A percentile compares a stretch with the other conserved stretches of the same genome.
Evolutionary conservation across 345 rosid genomes (phyloP).

Genomic region (Pistacia atlantica): DNA sequence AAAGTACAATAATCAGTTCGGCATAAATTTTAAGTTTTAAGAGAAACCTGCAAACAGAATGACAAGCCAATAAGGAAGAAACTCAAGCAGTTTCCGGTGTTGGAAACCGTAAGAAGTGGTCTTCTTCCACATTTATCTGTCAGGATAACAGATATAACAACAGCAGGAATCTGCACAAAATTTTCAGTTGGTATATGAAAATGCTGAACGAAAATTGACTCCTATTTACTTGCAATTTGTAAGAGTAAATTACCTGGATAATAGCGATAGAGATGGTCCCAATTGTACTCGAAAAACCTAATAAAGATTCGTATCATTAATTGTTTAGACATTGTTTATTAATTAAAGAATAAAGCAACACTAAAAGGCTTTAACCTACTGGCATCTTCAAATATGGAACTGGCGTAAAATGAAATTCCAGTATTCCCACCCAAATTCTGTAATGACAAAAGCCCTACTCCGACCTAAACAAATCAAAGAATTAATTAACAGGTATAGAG

Average conservation of each 20-base stretch:
- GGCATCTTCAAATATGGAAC: conserved; percentile 48
- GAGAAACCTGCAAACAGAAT: conserved; percentile 40
- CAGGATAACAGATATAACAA: conserved; percentile 10
- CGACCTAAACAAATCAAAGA: conserved; percentile 34
- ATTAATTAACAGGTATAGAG: too few species aligned
- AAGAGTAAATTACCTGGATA: conserved; percentile 16
- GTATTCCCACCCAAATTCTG: conserved; percentile 47
- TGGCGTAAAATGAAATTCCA: conserved; percentile 47
- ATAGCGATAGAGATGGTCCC: conserved; percentile 25
- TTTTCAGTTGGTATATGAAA: not conserved
- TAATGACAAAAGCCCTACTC: conserved; percentile 49
- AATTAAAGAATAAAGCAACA: not conserved
- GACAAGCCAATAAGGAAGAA: conserved; percentile 28
- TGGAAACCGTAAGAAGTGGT: conserved; percentile 35
- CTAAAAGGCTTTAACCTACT: conserved; percentile 24
- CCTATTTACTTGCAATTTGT: not conserved
- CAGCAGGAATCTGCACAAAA: conserved; percentile 27
- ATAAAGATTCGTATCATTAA: not conserved
- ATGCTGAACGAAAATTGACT: not conserved
- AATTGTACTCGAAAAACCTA: conserved; percentile 19
- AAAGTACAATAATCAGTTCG: not conserved
- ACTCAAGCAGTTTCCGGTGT: conserved; percentile 27
- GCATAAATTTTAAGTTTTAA: not conserved
- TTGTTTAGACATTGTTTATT: not conserved
- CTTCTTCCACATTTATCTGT: conserved; percentile 36